Base-by-base conservation (phyloP, 352 stramenopile species). In the Peronospora belbahrii region DNA sequence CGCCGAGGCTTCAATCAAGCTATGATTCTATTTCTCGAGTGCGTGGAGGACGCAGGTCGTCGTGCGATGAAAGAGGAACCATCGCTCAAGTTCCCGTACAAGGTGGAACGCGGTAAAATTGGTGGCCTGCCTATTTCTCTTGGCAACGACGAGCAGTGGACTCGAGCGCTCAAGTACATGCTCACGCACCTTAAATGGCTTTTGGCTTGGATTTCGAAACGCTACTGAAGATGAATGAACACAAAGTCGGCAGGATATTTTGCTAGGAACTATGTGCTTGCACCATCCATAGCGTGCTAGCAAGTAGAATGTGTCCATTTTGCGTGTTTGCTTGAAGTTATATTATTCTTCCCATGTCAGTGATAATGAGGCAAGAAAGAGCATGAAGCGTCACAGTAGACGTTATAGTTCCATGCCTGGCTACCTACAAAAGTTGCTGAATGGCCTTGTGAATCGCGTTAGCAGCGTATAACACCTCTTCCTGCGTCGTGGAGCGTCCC, bases 111-210 rank as follows among this genome's bases (percentile, higher is more conserved):
- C 11, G 83, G 76, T 31, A 96, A 94, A 52, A 94, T 97, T 24
- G 88, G 87, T 38, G 88, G 92, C 25, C 58, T 95, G 6, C 71
- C 77, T 8, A 93, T 97, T 31, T 85, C 73, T 4, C 67, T 94
- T 0, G 80, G 76, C 15, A 93, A 95, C 38, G 82, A 95, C 37
- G 88, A 94, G 41, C 75, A 94, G 54, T 97, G 89, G 89, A 97
- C 86, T 19, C 81, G 85, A 44, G 86, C 86, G 27, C 70, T 96
- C 34, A 96, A 96, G 52, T 96, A 91, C 59, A 73, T 96, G 71
- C 73, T 96, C 32, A 92, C 83, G 42, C 74, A 96, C 52, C 67
- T 96, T 32, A 96, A 96, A 59, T 97, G 89, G 89, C 74, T 97
- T 17, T 45, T 96, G 10, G 89, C 85, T 37, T 97, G 89, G 89